Evolutionary conservation across 1,139 yeast genomes (phyloP), one percentile per base, ranked within the genome.

Genomic region (Scheffersomyces quercinus): DNA sequence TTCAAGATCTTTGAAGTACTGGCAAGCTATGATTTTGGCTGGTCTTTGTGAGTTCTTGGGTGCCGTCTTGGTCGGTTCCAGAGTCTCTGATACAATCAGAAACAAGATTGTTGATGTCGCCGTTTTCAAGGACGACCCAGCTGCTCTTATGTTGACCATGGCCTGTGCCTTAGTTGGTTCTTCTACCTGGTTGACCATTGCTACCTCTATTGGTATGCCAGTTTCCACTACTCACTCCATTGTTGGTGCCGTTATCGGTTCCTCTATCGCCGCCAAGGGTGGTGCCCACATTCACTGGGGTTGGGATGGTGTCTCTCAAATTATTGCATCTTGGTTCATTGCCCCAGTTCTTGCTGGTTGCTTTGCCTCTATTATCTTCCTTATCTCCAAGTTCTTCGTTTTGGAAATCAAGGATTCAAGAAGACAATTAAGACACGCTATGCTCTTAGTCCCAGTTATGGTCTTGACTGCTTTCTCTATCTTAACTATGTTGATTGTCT

Each of bases 211-310:
- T 34, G 88, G 89, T 51, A 77, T 83, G 77, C 91, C 93, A 26
- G 90, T 83, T 39, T 85, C 91, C 12, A 83, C 91, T 29, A 85
- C 93, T 16, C 91, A 85, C 58, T 82, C 90, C 10, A 83, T 85
- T 54, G 87, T 85, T 41, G 93, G 91, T 59, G 91, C 83, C 31
- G 77, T 83, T 40, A 83, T 85, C 50, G 93, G 95, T 50, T 76
- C 87, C 13, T 84, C 88, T 46, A 78, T 86, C 57, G 95, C 91
- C 39, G 84, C 91, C 28, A 74, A 73, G 51, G 83, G 83, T 47
- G 82, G 79, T 35, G 57, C 65, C 2, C 70, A 79, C 47, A 77
- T 85, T 47, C 67, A 64, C 46, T 85, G 93, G 95, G 91, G 89
- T 20, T 85, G 93, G 93, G 48, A 53, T 14, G 90, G 90, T 35